These are phyloP conservation scores for Rhizopogon roseolus DNA, from an alignment of 768 basidiomycete species.

Conservation along the genomic window DNA sequence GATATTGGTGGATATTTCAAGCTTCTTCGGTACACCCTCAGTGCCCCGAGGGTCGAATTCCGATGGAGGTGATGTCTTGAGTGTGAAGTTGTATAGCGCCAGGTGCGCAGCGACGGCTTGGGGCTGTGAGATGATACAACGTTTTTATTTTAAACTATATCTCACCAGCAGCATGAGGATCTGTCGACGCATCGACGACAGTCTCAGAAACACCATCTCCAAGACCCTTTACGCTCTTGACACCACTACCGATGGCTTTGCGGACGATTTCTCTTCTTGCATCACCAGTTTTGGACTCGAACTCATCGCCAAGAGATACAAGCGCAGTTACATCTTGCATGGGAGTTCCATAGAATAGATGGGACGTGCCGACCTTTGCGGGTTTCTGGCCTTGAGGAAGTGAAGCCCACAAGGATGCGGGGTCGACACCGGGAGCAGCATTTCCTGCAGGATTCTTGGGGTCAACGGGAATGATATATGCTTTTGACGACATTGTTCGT, in stretches of 20 bases:
- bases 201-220: conserved; percentile 61
- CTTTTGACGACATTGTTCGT: conserved; percentile 47
- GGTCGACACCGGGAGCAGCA: conserved; percentile 34
- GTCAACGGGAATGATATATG: conserved; percentile 57
- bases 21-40: conserved; percentile 44
- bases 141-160: neutral
- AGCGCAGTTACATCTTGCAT: conserved; percentile 42
- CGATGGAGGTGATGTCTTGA: conserved; percentile 72
- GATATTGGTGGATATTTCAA: conserved; percentile 42
- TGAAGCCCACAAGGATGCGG: conserved; percentile 48
- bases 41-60: conserved; percentile 57
- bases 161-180: conserved; percentile 76
- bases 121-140: neutral
- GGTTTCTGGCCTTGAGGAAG: conserved; percentile 44
- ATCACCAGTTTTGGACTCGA: conserved; percentile 37
- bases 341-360: conserved; percentile 59
- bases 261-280: conserved; percentile 63
- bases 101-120: conserved; percentile 76
- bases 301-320: conserved; percentile 55
- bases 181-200: conserved; percentile 54
- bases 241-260: conserved; percentile 65
- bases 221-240: conserved; percentile 60
- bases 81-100: conserved; percentile 68
- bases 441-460: conserved; percentile 31
- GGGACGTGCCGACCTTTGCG: conserved; percentile 57